phyloP scores from a whole-genome alignment of 164 flowering plant species.

The Vitis cinerea region DNA sequence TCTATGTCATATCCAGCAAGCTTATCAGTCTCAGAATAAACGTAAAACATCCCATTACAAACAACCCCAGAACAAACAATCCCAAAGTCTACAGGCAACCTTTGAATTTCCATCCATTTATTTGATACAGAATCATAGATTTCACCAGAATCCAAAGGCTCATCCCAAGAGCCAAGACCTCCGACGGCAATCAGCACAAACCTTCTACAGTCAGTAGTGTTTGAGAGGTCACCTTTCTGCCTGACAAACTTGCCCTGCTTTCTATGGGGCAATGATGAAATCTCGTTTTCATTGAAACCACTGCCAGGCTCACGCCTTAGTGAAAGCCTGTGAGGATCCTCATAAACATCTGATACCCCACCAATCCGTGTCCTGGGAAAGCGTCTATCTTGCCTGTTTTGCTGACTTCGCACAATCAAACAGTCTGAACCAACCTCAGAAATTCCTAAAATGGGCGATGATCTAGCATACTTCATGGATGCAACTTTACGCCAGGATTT shows the following conservation, averaged over 20 bases:
- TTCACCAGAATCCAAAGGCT: conserved; percentile 86
- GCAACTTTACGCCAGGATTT: conserved; percentile 79
- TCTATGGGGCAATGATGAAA: conserved; percentile 26
- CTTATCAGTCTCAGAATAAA: conserved; percentile 78
- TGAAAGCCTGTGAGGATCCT: conserved; percentile 95
- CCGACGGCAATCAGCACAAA: conserved; percentile 84
- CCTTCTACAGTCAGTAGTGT: conserved; percentile 36
- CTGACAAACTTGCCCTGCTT: conserved; percentile 36
- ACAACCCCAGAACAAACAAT: conserved; percentile 73
- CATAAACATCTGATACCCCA: conserved; percentile 84
- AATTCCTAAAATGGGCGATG: conserved; percentile 76
- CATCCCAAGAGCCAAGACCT: conserved; percentile 90
- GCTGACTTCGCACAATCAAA: conserved; percentile 40
- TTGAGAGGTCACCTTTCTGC: conserved; percentile 39
- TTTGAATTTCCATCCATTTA: conserved; percentile 80
- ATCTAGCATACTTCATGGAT: conserved; percentile 82
- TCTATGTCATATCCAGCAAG: conserved; percentile 84
- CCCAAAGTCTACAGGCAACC: conserved; percentile 79
- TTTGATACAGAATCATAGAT: conserved; percentile 78
- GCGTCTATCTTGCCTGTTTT: conserved; percentile 55
- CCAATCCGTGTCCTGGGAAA: conserved; percentile 57
- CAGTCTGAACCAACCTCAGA: conserved; percentile 58
- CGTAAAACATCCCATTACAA: conserved; percentile 73
- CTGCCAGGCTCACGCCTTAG: conserved; percentile 62
- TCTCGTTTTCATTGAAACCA: conserved; percentile 47